phyloP scores from a whole-genome alignment of 495 filamentous ascomycete genomes.

The Melanomma pulvis-pyrius region DNA sequence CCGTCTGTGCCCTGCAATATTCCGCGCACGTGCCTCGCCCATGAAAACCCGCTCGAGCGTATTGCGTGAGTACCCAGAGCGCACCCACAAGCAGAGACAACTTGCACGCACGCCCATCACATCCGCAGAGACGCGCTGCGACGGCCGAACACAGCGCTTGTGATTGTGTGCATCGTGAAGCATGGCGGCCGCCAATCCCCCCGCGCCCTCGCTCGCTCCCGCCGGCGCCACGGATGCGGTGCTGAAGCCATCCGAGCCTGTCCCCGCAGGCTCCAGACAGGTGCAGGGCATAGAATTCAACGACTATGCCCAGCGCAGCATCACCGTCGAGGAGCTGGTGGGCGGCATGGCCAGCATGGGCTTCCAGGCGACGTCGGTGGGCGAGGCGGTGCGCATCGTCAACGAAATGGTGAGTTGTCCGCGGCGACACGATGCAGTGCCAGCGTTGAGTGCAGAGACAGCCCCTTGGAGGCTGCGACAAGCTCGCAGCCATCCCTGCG shows the following conservation, averaged over 20 bases:
- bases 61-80: too few relatives aligned
- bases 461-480: conserved; percentile 4
- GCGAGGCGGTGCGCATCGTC: conserved; percentile 82
- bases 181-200: conserved; percentile 24
- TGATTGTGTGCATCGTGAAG: conserved; percentile 2
- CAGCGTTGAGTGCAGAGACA: conserved; percentile 4
- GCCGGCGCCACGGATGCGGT: conserved; percentile 78
- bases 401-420: conserved; percentile 79
- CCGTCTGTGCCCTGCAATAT: too few relatives aligned
- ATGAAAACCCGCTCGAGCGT: too few relatives aligned
- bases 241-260: conserved; percentile 80
- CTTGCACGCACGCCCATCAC: neutral
- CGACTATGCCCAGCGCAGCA: conserved; percentile 66
- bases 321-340: conserved; percentile 83
- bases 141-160: neutral
- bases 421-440: neutral
- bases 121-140: neutral
- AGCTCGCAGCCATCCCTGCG: conserved; percentile 4
- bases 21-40: too few relatives aligned
- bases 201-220: conserved; percentile 50
- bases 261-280: conserved; percentile 70
- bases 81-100: neutral
- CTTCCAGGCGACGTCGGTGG: conserved; percentile 86
- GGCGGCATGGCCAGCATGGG: conserved; percentile 83
- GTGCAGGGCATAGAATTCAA: conserved; percentile 93